A percentile compares a stretch with the other conserved stretches of the same genome.
phyloP scores from a whole-genome alignment of 257 asterid genomes.

The Solanum chaucha region DNA sequence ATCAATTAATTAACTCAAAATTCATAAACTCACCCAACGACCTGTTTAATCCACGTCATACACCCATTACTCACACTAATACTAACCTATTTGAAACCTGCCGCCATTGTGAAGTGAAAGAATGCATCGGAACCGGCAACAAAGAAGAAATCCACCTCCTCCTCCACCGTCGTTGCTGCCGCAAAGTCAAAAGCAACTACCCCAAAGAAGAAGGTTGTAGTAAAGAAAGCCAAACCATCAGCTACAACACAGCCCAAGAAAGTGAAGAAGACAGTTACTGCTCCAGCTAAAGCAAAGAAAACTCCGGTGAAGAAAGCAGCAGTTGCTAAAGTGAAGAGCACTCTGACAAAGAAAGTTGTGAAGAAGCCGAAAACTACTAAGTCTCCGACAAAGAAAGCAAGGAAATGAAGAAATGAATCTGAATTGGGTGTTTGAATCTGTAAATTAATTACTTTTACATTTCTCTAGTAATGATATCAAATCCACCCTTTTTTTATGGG shows the following conservation, averaged over 20 bases:
- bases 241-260: not conserved
- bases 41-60: too few relatives aligned
- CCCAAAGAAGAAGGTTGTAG: not conserved
- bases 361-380: not conserved
- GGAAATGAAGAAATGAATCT: not conserved
- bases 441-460: not conserved
- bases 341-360: not conserved
- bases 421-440: not conserved
- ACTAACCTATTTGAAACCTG: too few relatives aligned
- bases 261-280: slow-evolving; percentile 2
- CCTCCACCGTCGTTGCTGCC: not conserved
- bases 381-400: not conserved
- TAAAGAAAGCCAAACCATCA: not conserved
- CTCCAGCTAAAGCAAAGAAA: slow-evolving; percentile 1
- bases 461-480: not conserved
- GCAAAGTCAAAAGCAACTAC: slow-evolving; percentile 18
- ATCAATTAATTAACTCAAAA: too few relatives aligned
- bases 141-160: not conserved
- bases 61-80: too few relatives aligned
- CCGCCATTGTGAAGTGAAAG: not conserved
- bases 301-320: not conserved
- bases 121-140: slow-evolving; percentile 8
- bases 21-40: too few relatives aligned
- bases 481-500: not conserved
- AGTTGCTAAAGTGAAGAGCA: not conserved